phyloP scores from a whole-genome alignment of 2,329 filamentous ascomycete genomes.

The Aspergillus udagawae region DNA sequence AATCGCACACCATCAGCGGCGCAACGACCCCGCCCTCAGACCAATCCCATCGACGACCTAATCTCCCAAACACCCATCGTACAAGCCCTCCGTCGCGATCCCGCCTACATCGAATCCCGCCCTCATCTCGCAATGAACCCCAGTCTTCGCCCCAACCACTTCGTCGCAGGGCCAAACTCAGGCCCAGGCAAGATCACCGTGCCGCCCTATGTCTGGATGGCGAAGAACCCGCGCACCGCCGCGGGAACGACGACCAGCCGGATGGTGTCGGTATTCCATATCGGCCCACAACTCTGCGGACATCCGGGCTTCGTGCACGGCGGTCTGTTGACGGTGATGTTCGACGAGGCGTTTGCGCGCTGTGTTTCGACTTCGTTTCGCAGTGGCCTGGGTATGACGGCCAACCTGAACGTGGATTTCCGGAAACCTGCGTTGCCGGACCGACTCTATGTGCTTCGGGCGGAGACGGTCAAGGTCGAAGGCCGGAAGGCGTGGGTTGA shows the following conservation, averaged over 20 bases:
- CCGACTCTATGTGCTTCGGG: constrained; percentile 29
- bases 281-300: constrained; percentile 30
- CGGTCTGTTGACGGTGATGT: constrained; percentile 30
- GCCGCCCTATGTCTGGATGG: constrained; percentile 58
- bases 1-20: constrained; percentile 42
- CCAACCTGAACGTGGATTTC: constrained; percentile 35
- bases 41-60: constrained; percentile 16
- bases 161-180: constrained; percentile 73
- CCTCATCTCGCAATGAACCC: constrained; percentile 80
- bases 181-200: constrained; percentile 71
- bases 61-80: constrained; percentile 61
- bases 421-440: constrained; percentile 30
- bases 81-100: constrained; percentile 58
- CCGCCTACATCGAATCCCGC: constrained; percentile 66
- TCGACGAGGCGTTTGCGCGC: constrained; percentile 36
- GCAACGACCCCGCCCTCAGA: not conserved
- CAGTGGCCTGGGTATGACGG: constrained; percentile 34
- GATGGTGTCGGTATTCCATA: constrained; percentile 29
- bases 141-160: constrained; percentile 62
- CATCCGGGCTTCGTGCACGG: constrained; percentile 36
- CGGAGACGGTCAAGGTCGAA: constrained; percentile 31
- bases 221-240: constrained; percentile 4
- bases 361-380: constrained; percentile 30
- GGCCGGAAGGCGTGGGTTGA: constrained; percentile 38
- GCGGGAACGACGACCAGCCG: constrained; percentile 4